Base-by-base conservation (phyloP, 148 eudicot genomes). In the Camellia sinensis region DNA sequence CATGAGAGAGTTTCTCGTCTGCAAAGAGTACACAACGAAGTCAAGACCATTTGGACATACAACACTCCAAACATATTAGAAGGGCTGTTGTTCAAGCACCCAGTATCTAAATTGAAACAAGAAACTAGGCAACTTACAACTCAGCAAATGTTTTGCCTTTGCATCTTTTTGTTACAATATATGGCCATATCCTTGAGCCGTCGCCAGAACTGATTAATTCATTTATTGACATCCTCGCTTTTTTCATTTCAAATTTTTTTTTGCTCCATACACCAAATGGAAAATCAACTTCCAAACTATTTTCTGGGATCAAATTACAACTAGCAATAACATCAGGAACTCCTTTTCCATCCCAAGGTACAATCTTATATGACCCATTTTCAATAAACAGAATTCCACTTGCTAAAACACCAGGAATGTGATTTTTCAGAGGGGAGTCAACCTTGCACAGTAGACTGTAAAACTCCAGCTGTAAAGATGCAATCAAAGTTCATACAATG, bases 381-480 rank as follows among this genome's bases (percentile, higher is more conserved):
- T 90, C 91, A 71, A 84, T 77, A 75, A 76, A 81, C 57, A 94
- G 82, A 80, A 94, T 84, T 66, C 98, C 98, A 85, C 97, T 90
- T 6, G 97, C 93, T 81, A 92, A 84, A 78, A 94, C 84, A 83
- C 84, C 83, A 74, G 98, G 98, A 61, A 92, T 87, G 77, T 87
- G 89, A 67, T 89, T 86, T 84, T 88, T 83, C 84, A 92, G 75
- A 66, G 89, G 82, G 59, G 93, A 90, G 72, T 87, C 80, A 40
- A 73, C 87, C 70, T 87, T 80, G 11, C 82, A 74, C 67, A 92
- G 87, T 60, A 89, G 84, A 82, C 81, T 82, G 81, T 92, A 91
- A 87, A 94, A 94, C 82, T 94, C 90, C 73, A 92, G 94, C 98
- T 94, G 91, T 82, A n/a, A n/a, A n/a, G n/a, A n/a, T n/a, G n/a